Evolutionary conservation across 345 rosid species (phyloP).

Genomic region (Bretschneidera sinensis): DNA sequence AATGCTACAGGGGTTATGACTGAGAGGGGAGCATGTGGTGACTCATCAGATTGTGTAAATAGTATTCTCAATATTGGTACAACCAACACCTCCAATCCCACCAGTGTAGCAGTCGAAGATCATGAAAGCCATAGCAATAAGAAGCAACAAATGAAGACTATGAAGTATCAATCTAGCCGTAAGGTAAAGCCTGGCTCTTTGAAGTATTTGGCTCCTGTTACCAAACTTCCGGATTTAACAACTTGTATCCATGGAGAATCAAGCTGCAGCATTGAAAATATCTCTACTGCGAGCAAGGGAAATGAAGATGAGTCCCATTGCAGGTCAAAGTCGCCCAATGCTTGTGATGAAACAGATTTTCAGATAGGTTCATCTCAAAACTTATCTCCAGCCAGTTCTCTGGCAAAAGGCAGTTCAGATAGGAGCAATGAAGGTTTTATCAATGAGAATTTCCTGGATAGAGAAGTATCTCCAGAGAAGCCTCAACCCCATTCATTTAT

Average conservation of each 20-base stretch:
- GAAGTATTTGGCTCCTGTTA: constrained; percentile 25
- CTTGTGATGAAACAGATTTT: constrained; percentile 27
- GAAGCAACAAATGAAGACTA: constrained; percentile 22
- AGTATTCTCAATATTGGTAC: constrained; percentile 23
- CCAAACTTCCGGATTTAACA: constrained; percentile 24
- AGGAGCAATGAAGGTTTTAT: constrained; percentile 33
- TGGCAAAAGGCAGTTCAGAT: constrained; percentile 33
- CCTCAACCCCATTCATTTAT: constrained; percentile 31
- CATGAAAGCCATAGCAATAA: constrained; percentile 19
- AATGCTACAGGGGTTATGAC: constrained; percentile 15
- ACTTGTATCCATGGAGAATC: constrained; percentile 36
- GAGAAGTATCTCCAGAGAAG: constrained; percentile 24
- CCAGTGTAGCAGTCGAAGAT: constrained; percentile 18
- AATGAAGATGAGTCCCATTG: constrained; percentile 22
- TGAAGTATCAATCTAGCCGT: constrained; percentile 12
- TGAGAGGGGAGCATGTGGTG: constrained; percentile 26
- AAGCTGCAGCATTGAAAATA: constrained; percentile 29
- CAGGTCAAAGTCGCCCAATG: constrained; percentile 28
- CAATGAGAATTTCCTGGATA: no score
- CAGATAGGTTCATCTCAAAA: constrained; percentile 27
- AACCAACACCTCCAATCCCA: constrained; percentile 19
- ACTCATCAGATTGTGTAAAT: constrained; percentile 28
- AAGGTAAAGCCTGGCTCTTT: constrained; percentile 25
- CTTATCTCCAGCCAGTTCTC: constrained; percentile 35
- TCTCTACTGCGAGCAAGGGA: constrained; percentile 22